These are phyloP conservation scores for Xylariaceae sp. DNA, from an alignment of 2,329 filamentous ascomycete genomes.

Conservation along the genomic window DNA sequence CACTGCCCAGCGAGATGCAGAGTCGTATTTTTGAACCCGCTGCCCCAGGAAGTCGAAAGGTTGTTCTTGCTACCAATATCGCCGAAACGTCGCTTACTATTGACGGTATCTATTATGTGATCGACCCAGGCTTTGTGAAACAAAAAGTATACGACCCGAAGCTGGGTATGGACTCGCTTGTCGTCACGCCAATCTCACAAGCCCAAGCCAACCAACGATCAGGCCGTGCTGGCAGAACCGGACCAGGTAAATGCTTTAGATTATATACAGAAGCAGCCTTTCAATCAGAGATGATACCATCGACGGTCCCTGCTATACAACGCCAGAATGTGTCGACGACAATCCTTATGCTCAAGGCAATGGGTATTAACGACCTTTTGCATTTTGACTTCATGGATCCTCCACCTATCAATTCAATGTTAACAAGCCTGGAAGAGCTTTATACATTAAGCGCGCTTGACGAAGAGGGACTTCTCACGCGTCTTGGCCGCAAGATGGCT, in stretches of 20 bases:
- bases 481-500: constrained; percentile 92
- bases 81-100: constrained; percentile 97
- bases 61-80: constrained; percentile 97
- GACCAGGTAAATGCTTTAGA: constrained; percentile 91
- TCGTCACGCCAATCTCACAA: constrained; percentile 93
- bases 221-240: constrained; percentile 86
- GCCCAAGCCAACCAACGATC: constrained; percentile 92
- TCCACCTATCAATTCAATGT: constrained; percentile 94
- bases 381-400: constrained; percentile 99
- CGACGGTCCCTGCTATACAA: constrained; percentile 94
- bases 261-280: constrained; percentile 70
- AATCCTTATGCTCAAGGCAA: constrained; percentile 96
- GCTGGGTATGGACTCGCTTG: constrained; percentile 91
- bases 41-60: constrained; percentile 77
- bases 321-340: constrained; percentile 87
- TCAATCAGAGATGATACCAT: constrained; percentile 85
- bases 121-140: constrained; percentile 98
- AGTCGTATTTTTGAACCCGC: constrained; percentile 91
- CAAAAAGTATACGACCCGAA: constrained; percentile 96
- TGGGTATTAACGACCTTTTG: constrained; percentile 96
- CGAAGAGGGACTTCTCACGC: constrained; percentile 89
- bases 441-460: constrained; percentile 89
- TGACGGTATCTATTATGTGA: constrained; percentile 93
- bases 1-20: constrained; percentile 86
- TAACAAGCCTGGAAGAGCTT: constrained; percentile 90